Percentiles rank a stretch among this genome's conserved stretches.
Conservation (phyloP, 108 stramenopile species). For the Conticribra weissflogii region DNA sequence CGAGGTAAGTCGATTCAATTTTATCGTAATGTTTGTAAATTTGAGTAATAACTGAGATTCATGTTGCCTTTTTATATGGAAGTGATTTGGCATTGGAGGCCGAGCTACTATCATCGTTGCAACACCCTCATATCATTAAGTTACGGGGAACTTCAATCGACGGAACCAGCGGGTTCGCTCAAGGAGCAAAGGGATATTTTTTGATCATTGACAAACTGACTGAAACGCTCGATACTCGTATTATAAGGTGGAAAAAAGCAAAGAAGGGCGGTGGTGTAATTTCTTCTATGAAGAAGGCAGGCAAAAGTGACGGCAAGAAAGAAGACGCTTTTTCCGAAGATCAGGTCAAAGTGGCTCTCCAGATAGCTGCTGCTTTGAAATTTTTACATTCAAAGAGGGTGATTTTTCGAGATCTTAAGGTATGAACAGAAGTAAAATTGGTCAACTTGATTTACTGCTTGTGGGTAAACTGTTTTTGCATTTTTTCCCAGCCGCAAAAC, state of each 20-base stretch:
- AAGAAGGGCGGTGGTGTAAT: neutral
- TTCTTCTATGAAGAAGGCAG: neutral
- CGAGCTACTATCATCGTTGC: conserved; percentile 54
- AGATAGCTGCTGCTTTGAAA: conserved; percentile 37
- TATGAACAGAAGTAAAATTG: too few relatives aligned
- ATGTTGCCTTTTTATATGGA: conserved; percentile 15
- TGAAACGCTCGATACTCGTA: conserved; percentile 52
- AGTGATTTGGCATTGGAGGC: conserved; percentile 71
- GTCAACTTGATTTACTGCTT: too few relatives aligned
- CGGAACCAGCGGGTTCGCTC: conserved; percentile 18
- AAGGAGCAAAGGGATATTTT: conserved; percentile 54
- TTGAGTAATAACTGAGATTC: neutral
- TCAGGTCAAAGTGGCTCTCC: conserved; percentile 17
- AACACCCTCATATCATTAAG: conserved; percentile 71
- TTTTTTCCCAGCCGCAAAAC: conserved; percentile 46
- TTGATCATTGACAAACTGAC: conserved; percentile 62
- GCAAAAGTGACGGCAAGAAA: neutral
- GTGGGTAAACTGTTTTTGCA: too few relatives aligned
- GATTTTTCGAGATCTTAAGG: conserved; percentile 58
- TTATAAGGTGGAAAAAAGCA: conserved; percentile 31
- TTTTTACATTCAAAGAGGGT: conserved; percentile 38
- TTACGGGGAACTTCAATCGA: conserved; percentile 46
- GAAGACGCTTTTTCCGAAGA: conserved; percentile 19
- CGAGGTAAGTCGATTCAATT: conserved; percentile 19
- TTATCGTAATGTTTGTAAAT: neutral